These are phyloP conservation scores for Berberis vulgaris DNA, from an alignment of 164 flowering plant species.

Conservation along the genomic window DNA sequence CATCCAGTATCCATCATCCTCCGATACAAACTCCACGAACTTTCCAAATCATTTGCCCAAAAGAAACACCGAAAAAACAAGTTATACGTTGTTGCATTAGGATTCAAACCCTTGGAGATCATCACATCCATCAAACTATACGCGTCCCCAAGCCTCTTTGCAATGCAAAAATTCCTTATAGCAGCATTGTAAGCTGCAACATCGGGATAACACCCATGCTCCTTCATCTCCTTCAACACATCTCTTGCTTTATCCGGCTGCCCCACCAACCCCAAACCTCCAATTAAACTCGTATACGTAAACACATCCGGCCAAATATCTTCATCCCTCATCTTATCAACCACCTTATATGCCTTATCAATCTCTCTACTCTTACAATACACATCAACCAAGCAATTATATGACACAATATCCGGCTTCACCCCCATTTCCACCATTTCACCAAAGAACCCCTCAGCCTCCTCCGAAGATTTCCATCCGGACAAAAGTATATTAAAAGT, in stretches of 20 bases:
- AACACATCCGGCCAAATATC: slow-evolving; percentile 61
- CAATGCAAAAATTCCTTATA: slow-evolving; percentile 77
- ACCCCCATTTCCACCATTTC: slow-evolving; percentile 73
- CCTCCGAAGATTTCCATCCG: slow-evolving; percentile 77
- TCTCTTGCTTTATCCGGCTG: slow-evolving; percentile 85
- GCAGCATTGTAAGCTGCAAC: slow-evolving; percentile 79
- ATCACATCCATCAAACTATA: slow-evolving; percentile 67
- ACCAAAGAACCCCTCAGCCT: slow-evolving; percentile 66
- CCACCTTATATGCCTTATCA: slow-evolving; percentile 47
- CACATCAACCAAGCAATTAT: slow-evolving; percentile 81
- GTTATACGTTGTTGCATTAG: slow-evolving; percentile 78
- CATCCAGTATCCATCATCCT: slow-evolving; percentile 73
- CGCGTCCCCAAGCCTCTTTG: slow-evolving; percentile 71
- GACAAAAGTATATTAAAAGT: slow-evolving; percentile 83
- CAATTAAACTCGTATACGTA: slow-evolving; percentile 67
- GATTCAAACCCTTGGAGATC: slow-evolving; percentile 47
- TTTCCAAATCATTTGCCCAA: slow-evolving; percentile 65
- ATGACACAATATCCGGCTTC: slow-evolving; percentile 71
- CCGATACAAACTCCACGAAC: slow-evolving; percentile 55
- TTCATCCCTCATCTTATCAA: slow-evolving; percentile 55
- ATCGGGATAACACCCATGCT: slow-evolving; percentile 82
- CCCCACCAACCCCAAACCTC: slow-evolving; percentile 81
- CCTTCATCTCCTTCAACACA: slow-evolving; percentile 76
- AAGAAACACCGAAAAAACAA: slow-evolving; percentile 57
- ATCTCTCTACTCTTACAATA: slow-evolving; percentile 67